A percentile compares a stretch with the other conserved stretches of the same genome.
These are phyloP conservation scores for Pythium volutum DNA, from an alignment of 352 stramenopile genomes.

Conservation along the genomic window DNA sequence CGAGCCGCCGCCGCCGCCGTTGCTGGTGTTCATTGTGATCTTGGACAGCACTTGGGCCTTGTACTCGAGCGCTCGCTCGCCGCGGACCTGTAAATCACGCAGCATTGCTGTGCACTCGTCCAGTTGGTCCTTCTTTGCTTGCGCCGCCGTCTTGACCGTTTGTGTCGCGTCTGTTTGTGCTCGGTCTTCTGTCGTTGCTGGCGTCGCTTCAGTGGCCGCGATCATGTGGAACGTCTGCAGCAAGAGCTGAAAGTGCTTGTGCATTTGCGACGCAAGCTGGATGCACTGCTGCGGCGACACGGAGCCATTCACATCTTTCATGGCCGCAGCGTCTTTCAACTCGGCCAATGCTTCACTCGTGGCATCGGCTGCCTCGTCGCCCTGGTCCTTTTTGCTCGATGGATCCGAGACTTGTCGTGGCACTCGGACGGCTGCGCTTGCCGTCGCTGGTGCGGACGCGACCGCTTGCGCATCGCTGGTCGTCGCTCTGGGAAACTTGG, in stretches of 20 bases:
- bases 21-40: slow-evolving; percentile 27
- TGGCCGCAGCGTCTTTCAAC: slow-evolving; percentile 6
- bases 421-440: not conserved
- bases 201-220: slow-evolving; percentile 3
- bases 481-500: slow-evolving; percentile 12
- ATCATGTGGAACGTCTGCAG: slow-evolving; percentile 70
- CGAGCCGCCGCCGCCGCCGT: not conserved
- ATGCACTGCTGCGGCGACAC: slow-evolving; percentile 72
- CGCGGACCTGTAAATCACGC: slow-evolving; percentile 57
- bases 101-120: slow-evolving; percentile 61
- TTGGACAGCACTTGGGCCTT: slow-evolving; percentile 69
- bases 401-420: not conserved
- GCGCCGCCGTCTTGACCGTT: not conserved
- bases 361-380: not conserved
- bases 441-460: not conserved
- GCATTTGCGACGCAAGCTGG: slow-evolving; percentile 83
- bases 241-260: slow-evolving; percentile 84
- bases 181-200: not conserved
- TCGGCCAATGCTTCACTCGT: not conserved
- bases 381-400: not conserved
- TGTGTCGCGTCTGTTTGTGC: not conserved
- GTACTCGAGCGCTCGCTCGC: slow-evolving; percentile 54
- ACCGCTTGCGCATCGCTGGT: not conserved
- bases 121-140: slow-evolving; percentile 10
- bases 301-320: slow-evolving; percentile 29